Evolutionary conservation across 2,329 filamentous ascomycete genomes (phyloP), one percentile per base, ranked within the genome.

Genomic region (Rhinocladiella similis): DNA sequence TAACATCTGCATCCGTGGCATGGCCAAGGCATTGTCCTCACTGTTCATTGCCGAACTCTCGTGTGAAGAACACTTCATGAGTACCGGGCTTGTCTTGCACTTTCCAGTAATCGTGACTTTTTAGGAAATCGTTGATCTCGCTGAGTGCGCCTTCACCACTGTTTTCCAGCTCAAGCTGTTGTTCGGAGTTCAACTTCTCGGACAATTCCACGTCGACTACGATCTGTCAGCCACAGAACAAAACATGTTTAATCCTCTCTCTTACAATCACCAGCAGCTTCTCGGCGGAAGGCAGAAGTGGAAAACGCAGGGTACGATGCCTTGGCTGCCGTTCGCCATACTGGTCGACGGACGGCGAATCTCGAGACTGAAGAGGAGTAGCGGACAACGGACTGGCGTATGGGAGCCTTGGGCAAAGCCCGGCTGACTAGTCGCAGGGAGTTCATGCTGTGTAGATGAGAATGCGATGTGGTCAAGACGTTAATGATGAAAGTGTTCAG

Each of bases 31-130:
- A 12, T 3, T 18, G 13, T 41, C 74, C 86, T 75, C 75, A 94
- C 91, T 87, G 90, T 80, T 99, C 94, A 62, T 96, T 87, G 68
- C 89, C 89, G 69, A 90, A 93, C 63, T 83, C 87, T 69, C 92
- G 88, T 59, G 85, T 88, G 64, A 99, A 82, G 68, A 88, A 81
- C 65, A 99, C 89, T 66, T 96, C 91, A 77, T 97, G 90, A 73
- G 91, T 83, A 61, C 94, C 94, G 25, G 87, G 81, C 29, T 81
- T 84, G 74, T 99, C 94, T 68, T 90, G 80, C 60, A 87, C 72
- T 81, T 93, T 81, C 75, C 91, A 99, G 29, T 33, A 33, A 39
- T 87, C 83, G 69, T 87, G 87, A 77, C 90, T 93, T 70, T 93
- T 86, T 47, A 97, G 77, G 75, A 95, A 97, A 72, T 94, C 90